phyloP scores from a whole-genome alignment of 1,139 yeast species.

The Blastobotrys apis region DNA sequence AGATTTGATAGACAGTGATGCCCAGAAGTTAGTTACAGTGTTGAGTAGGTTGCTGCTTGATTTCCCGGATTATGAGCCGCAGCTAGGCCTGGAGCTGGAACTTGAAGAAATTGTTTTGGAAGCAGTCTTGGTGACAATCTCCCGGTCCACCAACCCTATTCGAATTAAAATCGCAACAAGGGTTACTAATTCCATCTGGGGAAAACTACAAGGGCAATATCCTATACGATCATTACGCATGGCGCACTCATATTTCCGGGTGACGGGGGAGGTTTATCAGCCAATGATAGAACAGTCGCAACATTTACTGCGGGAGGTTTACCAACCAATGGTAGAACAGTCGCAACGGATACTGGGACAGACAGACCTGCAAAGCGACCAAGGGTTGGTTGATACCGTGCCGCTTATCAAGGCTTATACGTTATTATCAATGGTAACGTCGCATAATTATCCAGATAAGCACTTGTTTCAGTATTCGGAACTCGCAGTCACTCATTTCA shows the following conservation, averaged over 20 bases:
- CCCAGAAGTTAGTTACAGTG: conserved; percentile 6
- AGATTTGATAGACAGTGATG: conserved; percentile 1
- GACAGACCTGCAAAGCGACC: conserved; percentile 2
- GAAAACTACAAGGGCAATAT: background rate
- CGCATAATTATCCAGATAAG: conserved; percentile 14
- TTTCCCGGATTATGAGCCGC: background rate
- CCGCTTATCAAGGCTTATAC: conserved; percentile 15
- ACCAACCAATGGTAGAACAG: background rate
- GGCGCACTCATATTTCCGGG: conserved; percentile 7
- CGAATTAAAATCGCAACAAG: conserved; percentile 1
- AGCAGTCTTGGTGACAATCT: conserved; percentile 9
- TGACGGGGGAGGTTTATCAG: conserved; percentile 4
- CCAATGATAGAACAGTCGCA: background rate
- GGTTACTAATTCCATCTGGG: conserved; percentile 2
- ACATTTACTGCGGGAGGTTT: background rate
- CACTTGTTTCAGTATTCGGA: conserved; percentile 16
- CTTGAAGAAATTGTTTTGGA: conserved; percentile 2
- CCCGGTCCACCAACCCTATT: conserved; percentile 11
- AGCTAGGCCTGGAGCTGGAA: conserved; percentile 1
- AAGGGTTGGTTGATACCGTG: conserved; percentile 1
- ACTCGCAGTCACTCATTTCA: conserved; percentile 12
- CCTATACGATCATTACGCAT: conserved; percentile 10
- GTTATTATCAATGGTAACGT: conserved; percentile 14
- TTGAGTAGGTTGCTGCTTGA: conserved; percentile 10
- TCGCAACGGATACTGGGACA: background rate